Base-by-base conservation (phyloP, 2,329 filamentous ascomycete species). In the Chaetomium olivaceum region DNA sequence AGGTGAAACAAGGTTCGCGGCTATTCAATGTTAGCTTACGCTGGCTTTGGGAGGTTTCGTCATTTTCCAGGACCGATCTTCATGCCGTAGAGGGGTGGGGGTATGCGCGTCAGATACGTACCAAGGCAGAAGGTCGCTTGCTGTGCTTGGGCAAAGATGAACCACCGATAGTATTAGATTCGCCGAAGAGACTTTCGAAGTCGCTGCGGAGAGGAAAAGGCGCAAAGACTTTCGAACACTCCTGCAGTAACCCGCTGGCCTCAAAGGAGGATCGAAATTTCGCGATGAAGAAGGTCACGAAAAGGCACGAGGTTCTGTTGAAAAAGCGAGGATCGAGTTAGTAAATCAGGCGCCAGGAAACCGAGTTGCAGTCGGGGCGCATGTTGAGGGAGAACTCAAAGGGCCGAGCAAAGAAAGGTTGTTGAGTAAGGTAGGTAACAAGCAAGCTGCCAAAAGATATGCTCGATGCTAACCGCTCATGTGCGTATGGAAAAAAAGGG, bases 1-100 rank as follows among this genome's bases (percentile, higher is more conserved):
- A 74, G 73, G 74, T 78, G 77, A 78, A 78, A 79, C 75, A 74
- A 69, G 71, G 72, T 70, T 67, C 67, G 71, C 73, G 72, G 71
- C 73, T 75, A 72, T 73, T 68, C 68, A 70, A 67, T 66, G 67
- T 71, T 70, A 73, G 74, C 71, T 72, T 68, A 69, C 64, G 70
- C 66, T 67, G 63, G 69, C 74, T 73, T 74, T 68, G 72, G 66
- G 68, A 70, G 68, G 76, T 79, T 79, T 79, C 74, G 77, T 71
- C 74, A 76, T 75, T 74, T 73, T 70, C 46, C 68, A 69, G 68
- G 69, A 72, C 67, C 67, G 70, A 59, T 70, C 73, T 72, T 71
- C 70, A 73, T 73, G 73, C 71, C 62, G 48, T 63, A 83, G 76
- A 75, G 67, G 72, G 74, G 19, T 11, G 75, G 68, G 72, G 74